These are phyloP conservation scores for Trypethelium eluteriae DNA, from an alignment of 495 filamentous ascomycete genomes.

Conservation along the genomic window DNA sequence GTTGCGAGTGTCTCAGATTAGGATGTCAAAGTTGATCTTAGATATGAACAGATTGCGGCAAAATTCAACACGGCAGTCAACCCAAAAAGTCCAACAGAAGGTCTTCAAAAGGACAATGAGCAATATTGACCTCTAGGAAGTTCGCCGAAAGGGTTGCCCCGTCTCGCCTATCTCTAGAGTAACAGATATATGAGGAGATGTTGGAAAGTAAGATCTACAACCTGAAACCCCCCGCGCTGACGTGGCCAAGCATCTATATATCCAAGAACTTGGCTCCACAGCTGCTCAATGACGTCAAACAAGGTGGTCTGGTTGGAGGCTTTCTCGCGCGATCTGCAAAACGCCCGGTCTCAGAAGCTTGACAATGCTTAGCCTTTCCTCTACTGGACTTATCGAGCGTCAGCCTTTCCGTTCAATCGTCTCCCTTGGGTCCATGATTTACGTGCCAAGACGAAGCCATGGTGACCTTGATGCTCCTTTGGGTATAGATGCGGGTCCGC, in stretches of 20 bases:
- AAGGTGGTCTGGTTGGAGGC: background rate
- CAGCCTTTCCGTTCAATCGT: background rate
- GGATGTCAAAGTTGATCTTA: background rate
- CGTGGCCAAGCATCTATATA: background rate
- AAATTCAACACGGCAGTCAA: background rate
- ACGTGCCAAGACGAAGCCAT: background rate
- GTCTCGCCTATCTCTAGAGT: conserved; percentile 1
- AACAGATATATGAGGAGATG: background rate
- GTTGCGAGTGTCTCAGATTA: background rate
- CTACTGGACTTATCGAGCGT: conserved; percentile 2
- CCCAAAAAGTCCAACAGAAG: background rate
- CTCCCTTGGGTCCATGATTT: background rate
- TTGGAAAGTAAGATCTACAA: conserved; percentile 4
- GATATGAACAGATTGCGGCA: background rate
- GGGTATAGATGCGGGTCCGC: background rate
- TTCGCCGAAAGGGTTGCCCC: background rate
- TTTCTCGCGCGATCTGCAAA: conserved; percentile 7
- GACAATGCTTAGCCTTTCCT: background rate
- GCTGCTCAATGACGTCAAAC: conserved; percentile 11
- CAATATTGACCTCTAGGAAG: background rate
- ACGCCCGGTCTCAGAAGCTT: background rate
- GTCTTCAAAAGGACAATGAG: background rate
- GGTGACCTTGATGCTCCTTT: background rate
- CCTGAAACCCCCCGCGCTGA: background rate
- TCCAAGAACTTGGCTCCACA: background rate